These are phyloP conservation scores for Penicillium frequentans DNA, from an alignment of 2,329 filamentous ascomycete species.

Conservation along the genomic window DNA sequence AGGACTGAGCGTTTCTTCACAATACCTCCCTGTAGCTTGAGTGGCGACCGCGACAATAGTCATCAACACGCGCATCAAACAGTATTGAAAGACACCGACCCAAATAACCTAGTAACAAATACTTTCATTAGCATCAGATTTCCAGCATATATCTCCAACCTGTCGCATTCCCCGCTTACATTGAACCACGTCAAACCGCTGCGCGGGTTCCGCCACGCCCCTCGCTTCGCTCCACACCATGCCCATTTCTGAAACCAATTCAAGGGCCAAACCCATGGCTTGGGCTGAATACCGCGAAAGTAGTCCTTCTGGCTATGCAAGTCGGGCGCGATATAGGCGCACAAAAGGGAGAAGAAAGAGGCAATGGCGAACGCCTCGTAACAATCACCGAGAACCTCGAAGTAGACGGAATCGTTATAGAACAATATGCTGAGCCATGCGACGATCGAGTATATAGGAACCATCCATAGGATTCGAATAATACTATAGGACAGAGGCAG, in stretches of 20 bases:
- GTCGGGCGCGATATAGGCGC: slow-evolving; percentile 52
- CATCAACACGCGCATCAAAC: slow-evolving; percentile 75
- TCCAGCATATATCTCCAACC: not conserved
- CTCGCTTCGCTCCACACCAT: slow-evolving; percentile 67
- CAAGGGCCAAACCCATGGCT: slow-evolving; percentile 72
- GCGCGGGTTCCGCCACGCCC: slow-evolving; percentile 67
- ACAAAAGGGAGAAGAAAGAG: slow-evolving; percentile 64
- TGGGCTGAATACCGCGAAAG: slow-evolving; percentile 66
- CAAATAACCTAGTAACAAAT: slow-evolving; percentile 53
- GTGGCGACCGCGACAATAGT: slow-evolving; percentile 75
- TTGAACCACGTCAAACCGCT: slow-evolving; percentile 81
- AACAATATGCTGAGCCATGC: slow-evolving; percentile 71
- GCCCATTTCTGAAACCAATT: slow-evolving; percentile 68
- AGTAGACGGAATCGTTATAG: slow-evolving; percentile 77
- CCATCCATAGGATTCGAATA: slow-evolving; percentile 84
- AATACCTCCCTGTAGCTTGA: slow-evolving; percentile 69
- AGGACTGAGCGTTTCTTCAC: slow-evolving; percentile 74
- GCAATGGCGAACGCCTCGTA: slow-evolving; percentile 87
- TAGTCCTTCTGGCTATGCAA: slow-evolving; percentile 78
- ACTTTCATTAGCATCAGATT: not conserved
- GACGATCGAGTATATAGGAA: slow-evolving; percentile 74
- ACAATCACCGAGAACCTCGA: slow-evolving; percentile 75
- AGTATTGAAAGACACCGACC: slow-evolving; percentile 83
- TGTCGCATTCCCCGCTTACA: slow-evolving; percentile 12
- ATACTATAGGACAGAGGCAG: slow-evolving; percentile 55